A percentile compares a stretch with the other conserved stretches of the same genome.
Conservation (phyloP, 2,329 filamentous ascomycete species). For the Ceratocystis eucalypticola region DNA sequence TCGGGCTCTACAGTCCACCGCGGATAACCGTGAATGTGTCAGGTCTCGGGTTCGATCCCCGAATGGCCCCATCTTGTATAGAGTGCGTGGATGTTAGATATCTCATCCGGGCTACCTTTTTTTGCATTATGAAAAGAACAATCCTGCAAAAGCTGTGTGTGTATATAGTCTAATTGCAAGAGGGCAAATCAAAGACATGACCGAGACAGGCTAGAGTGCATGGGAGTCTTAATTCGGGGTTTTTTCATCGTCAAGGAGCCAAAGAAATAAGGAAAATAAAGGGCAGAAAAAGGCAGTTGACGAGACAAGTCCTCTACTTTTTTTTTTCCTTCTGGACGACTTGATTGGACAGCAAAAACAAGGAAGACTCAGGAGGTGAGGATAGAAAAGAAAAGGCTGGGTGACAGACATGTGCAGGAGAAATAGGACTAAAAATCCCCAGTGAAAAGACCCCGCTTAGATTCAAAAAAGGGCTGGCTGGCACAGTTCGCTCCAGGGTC, state of each 20-base stretch:
- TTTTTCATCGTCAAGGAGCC: background rate
- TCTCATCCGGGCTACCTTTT: background rate
- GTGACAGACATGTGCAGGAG: background rate
- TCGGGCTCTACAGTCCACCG: conserved; percentile 17
- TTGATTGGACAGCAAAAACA: background rate
- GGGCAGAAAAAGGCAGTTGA: background rate
- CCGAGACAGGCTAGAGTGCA: background rate
- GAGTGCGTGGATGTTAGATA: background rate
- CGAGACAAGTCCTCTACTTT: background rate
- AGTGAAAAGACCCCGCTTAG: background rate
- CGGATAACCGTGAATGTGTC: conserved; percentile 18
- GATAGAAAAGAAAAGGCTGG: background rate
- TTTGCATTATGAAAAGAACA: background rate
- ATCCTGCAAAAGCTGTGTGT: too few relatives aligned
- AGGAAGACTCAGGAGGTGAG: background rate
- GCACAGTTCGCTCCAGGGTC: background rate
- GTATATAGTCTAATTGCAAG: background rate
- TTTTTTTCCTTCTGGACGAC: background rate
- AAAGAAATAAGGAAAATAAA: background rate
- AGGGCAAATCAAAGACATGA: background rate
- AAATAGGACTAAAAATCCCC: background rate
- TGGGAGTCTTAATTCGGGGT: background rate
- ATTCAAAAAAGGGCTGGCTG: background rate
- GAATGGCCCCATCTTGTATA: conserved; percentile 12
- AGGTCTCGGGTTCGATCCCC: conserved; percentile 19